Conservation (phyloP, 208 protist species). For the Trichomonas vaginalis region DNA sequence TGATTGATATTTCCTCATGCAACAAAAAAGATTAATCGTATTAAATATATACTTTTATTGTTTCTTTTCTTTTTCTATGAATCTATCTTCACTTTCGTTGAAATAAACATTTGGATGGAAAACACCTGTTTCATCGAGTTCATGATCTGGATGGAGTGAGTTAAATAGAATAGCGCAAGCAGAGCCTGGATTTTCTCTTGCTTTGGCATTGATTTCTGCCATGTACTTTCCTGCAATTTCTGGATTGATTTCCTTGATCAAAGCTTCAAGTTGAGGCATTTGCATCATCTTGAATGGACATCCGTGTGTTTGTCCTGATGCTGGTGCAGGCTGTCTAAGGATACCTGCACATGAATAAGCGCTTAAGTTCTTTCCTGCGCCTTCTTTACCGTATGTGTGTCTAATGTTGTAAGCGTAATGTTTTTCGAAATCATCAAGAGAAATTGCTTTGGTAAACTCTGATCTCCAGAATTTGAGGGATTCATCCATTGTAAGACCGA, state of each 20-base stretch:
- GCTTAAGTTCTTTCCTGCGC: not conserved
- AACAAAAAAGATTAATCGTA: too few species aligned
- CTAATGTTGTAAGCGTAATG: constrained; percentile 19
- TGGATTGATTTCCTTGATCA: not conserved
- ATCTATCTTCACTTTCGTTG: not conserved
- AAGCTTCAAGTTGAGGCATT: not conserved
- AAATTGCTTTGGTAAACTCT: not conserved
- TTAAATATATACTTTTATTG: not conserved
- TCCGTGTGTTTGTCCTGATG: not conserved
- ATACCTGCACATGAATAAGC: not conserved
- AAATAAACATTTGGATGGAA: not conserved
- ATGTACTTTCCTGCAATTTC: not conserved
- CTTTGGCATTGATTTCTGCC: not conserved
- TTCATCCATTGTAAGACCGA: not conserved
- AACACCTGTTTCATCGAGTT: not conserved
- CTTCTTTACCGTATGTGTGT: constrained; percentile 17
- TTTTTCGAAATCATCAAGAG: not conserved
- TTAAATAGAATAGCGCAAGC: not conserved
- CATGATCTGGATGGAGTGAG: not conserved
- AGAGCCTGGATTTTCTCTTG: not conserved
- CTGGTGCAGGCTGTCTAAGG: not conserved
- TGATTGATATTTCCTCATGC: too few species aligned
- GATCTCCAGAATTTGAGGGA: not conserved
- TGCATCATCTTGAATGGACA: not conserved
- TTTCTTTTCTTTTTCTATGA: not conserved